Evolutionary conservation across 1,284 basidiomycete species (phyloP).

Genomic region (Trichosporon sp.): DNA sequence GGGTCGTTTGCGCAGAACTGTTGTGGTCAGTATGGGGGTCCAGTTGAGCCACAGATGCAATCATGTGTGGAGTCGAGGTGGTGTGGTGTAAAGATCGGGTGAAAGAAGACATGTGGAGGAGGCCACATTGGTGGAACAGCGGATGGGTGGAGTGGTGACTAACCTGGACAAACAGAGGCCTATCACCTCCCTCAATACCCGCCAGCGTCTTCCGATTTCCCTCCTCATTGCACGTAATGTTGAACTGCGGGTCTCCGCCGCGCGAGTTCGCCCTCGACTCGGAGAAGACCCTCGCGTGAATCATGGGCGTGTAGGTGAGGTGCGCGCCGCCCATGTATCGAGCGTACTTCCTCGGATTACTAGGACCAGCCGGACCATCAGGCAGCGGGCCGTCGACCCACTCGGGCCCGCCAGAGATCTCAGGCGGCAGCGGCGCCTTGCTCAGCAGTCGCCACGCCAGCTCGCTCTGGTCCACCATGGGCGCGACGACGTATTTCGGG

Average conservation of each 20-base stretch:
- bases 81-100: too few species aligned
- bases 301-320: constrained; percentile 94
- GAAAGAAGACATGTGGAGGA: too few species aligned
- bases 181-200: constrained; percentile 53
- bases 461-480: constrained; percentile 98
- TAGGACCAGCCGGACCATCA: background rate
- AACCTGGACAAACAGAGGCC: constrained; percentile 79
- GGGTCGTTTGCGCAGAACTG: constrained; percentile 88
- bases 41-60: background rate
- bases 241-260: constrained; percentile 58
- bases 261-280: constrained; percentile 43
- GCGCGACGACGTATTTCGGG: constrained; percentile 83
- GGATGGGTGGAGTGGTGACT: constrained; percentile 16
- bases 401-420: constrained; percentile 24
- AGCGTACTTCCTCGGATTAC: constrained; percentile 8
- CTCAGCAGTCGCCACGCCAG: constrained; percentile 90
- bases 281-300: constrained; percentile 83
- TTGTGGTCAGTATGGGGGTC: too few species aligned
- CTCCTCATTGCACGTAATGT: constrained; percentile 55
- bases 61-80: too few species aligned
- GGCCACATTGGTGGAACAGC: too few species aligned
- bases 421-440: constrained; percentile 62
- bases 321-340: constrained; percentile 50
- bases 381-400: constrained; percentile 15
- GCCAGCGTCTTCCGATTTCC: constrained; percentile 38